phyloP scores from a whole-genome alignment of 2,329 filamentous ascomycete species.

The Ophiostoma sp. region DNA sequence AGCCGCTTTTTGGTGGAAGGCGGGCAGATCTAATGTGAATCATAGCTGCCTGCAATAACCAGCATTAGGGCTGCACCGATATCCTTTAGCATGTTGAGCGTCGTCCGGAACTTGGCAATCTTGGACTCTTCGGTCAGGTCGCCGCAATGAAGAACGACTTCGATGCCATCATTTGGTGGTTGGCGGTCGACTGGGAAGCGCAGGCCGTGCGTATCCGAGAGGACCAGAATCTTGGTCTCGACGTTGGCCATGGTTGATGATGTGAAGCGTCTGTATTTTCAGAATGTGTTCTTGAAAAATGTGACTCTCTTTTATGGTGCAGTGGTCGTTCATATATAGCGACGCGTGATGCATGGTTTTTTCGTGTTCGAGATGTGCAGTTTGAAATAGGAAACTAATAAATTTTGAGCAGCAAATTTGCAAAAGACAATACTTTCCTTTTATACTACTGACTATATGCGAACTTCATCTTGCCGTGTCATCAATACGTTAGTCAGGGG shows the following conservation, averaged over 20 bases:
- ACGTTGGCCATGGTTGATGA: too few relatives aligned
- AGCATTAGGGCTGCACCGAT: conserved; percentile 54
- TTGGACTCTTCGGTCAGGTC: conserved; percentile 50
- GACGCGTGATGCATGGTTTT: too few relatives aligned
- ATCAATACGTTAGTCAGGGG: too few relatives aligned
- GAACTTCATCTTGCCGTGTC: too few relatives aligned
- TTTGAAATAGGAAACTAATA: too few relatives aligned
- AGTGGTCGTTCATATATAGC: neutral
- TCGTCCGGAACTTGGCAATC: conserved; percentile 42
- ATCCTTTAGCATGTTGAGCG: conserved; percentile 45
- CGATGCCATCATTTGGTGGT: conserved; percentile 34
- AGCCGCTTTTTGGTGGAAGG: conserved; percentile 36
- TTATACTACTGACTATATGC: too few relatives aligned
- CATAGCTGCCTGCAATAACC: conserved; percentile 58
- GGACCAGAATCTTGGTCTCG: conserved; percentile 45
- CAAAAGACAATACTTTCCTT: too few relatives aligned
- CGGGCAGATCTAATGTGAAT: conserved; percentile 44
- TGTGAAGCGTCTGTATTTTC: too few relatives aligned
- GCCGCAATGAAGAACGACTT: conserved; percentile 55
- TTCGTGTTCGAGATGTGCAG: too few relatives aligned
- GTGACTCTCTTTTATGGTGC: too few relatives aligned
- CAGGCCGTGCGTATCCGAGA: conserved; percentile 49
- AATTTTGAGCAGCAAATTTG: too few relatives aligned
- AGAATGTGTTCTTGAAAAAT: too few relatives aligned
- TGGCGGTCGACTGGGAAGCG: conserved; percentile 24